These are phyloP conservation scores for Alternaria hordeiaustralica DNA, from an alignment of 2,329 filamentous ascomycete species.

Conservation along the genomic window DNA sequence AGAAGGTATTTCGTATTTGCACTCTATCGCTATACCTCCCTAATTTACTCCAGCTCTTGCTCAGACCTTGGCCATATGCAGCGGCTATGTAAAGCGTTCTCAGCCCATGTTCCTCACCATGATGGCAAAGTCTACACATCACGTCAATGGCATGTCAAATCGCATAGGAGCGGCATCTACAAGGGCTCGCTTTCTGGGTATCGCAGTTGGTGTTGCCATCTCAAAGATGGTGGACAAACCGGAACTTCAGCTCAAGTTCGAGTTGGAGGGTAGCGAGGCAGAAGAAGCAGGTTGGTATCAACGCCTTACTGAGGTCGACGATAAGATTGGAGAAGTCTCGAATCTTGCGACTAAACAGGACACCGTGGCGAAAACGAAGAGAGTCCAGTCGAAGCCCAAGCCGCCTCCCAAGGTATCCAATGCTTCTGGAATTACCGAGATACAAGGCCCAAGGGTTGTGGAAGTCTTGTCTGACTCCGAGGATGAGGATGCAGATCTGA, in stretches of 20 bases:
- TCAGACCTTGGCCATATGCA: slow-evolving; percentile 77
- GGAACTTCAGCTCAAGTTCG: slow-evolving; percentile 79
- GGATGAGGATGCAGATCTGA: slow-evolving; percentile 67
- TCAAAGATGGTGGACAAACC: slow-evolving; percentile 69
- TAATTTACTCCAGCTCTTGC: slow-evolving; percentile 67
- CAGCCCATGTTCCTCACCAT: slow-evolving; percentile 71
- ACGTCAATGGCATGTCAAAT: slow-evolving; percentile 83
- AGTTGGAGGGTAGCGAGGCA: slow-evolving; percentile 77
- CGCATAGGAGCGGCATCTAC: slow-evolving; percentile 78
- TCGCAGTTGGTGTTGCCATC: slow-evolving; percentile 80
- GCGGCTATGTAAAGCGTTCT: slow-evolving; percentile 75
- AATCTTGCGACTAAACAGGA: slow-evolving; percentile 18
- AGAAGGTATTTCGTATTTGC: slow-evolving; percentile 67
- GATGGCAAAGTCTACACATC: slow-evolving; percentile 73
- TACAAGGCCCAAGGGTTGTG: slow-evolving; percentile 55
- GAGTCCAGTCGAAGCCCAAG: slow-evolving; percentile 11
- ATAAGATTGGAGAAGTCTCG: slow-evolving; percentile 62
- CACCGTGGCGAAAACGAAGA: neutral
- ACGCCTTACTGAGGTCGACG: slow-evolving; percentile 66
- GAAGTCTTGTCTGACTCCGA: slow-evolving; percentile 59
- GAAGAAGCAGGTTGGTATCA: slow-evolving; percentile 80
- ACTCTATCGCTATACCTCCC: slow-evolving; percentile 16
- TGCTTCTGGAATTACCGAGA: slow-evolving; percentile 25
- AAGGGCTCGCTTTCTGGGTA: slow-evolving; percentile 81
- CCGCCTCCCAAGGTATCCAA: slow-evolving; percentile 13